These are phyloP conservation scores for Aspergillus nomiae DNA, from an alignment of 2,329 filamentous ascomycete genomes.

Conservation along the genomic window DNA sequence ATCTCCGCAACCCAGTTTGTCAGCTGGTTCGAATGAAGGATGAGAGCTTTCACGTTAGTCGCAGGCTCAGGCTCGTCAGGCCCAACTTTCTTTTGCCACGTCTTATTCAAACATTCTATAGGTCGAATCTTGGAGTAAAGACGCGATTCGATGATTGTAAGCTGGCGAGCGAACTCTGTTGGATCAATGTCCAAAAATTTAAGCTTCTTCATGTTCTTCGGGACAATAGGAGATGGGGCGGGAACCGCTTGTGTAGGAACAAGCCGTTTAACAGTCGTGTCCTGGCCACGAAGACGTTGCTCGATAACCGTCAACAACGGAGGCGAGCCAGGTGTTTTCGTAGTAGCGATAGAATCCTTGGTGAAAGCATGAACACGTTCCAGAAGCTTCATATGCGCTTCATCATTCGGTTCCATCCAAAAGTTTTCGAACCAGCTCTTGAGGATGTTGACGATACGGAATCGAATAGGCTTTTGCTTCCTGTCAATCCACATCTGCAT, in stretches of 20 bases:
- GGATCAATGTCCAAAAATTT: constrained; percentile 98
- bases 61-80: constrained; percentile 74
- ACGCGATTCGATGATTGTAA: constrained; percentile 94
- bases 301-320: constrained; percentile 86
- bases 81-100: constrained; percentile 93
- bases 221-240: constrained; percentile 84
- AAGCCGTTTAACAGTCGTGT: constrained; percentile 80
- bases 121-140: constrained; percentile 95
- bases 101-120: constrained; percentile 96
- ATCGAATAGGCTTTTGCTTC: constrained; percentile 94
- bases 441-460: constrained; percentile 94
- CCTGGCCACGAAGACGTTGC: constrained; percentile 83
- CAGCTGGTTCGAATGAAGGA: constrained; percentile 96
- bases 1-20: constrained; percentile 99
- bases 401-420: constrained; percentile 95
- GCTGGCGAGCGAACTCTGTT: constrained; percentile 92
- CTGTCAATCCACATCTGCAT: constrained; percentile 86
- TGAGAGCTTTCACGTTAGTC: constrained; percentile 91
- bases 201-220: constrained; percentile 99
- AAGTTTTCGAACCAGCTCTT: constrained; percentile 99
- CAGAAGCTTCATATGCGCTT: constrained; percentile 81
- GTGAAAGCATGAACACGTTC: constrained; percentile 89
- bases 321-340: constrained; percentile 84
- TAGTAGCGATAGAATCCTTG: constrained; percentile 87
- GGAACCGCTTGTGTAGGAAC: constrained; percentile 83